Evolutionary conservation across 2,329 filamentous ascomycete species (phyloP), one percentile per base, ranked within the genome.

Genomic region (Decorospora gaudefroyi): DNA sequence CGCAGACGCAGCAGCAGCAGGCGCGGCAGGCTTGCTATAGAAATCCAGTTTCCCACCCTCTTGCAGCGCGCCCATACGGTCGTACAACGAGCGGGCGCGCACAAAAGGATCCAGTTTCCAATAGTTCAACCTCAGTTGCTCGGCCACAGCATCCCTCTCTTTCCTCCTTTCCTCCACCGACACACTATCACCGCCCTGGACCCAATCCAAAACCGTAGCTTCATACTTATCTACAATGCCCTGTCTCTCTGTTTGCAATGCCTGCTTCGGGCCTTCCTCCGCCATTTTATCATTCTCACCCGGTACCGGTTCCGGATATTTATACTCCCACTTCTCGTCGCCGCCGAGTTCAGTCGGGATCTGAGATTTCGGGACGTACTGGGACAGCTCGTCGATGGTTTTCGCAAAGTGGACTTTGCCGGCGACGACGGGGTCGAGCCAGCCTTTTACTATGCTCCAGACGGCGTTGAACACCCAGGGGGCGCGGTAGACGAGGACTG

Each of bases 381-480:
- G 76, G 53, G 87, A 82, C 39, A 99, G 76, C 39, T 96, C 92
- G 41, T 86, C 80, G 42, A 84, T 75, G 56, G 83, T 89, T 64
- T 90, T 93, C 45, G 88, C 93, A 70, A 97, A 97, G 69, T 96
- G 85, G 13, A 99, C 87, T 72, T 99, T 99, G 65, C 82, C 80
- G 16, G 93, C 93, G 18, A 99, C 92, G 3, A 99, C 92, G 2
- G 93, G 93, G 68, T 99, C 93, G 25, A 99, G 82, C 93, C 93
- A 99, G 57, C 91, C 90, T 54, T 84, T 85, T 67, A 99, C 95
- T 54, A 99, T 88, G 68, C 84, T 90, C 93, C 92, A 97, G 53
- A 97, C 88, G n/a, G 88, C 86, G 76, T 95, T 91, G 75, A 99
- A 99, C 31, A 99, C 76, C 93, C 93, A 99, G 3, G 93, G 93